Conservation (phyloP, 257 asterid genomes). For the Solanum ahanhuiri region DNA sequence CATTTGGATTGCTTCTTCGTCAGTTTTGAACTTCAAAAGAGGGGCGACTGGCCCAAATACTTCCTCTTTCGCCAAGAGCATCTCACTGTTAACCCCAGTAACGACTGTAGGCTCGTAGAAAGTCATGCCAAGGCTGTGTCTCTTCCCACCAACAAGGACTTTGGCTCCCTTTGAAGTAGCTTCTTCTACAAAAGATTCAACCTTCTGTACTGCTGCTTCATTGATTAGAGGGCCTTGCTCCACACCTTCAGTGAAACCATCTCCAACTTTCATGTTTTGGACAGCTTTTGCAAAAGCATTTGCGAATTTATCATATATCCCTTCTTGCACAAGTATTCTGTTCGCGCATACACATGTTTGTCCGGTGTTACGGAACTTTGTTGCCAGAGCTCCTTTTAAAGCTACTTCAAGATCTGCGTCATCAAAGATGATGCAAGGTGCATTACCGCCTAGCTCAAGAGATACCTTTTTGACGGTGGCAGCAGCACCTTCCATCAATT, state of each 20-base stretch:
- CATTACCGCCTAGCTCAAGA: slow-evolving; percentile 98
- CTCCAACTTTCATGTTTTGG: slow-evolving; percentile 77
- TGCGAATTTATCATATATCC: slow-evolving; percentile 75
- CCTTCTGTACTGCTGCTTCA: slow-evolving; percentile 85
- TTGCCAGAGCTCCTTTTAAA: slow-evolving; percentile 78
- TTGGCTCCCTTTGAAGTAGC: slow-evolving; percentile 97
- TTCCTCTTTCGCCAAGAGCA: slow-evolving; percentile 86
- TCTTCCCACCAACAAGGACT: slow-evolving; percentile 76
- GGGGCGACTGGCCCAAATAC: slow-evolving; percentile 99
- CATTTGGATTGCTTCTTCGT: slow-evolving; percentile 80
- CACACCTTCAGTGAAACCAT: slow-evolving; percentile 92
- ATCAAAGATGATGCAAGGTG: slow-evolving; percentile 93
- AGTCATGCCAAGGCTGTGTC: slow-evolving; percentile 81
- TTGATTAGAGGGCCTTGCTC: slow-evolving; percentile 95
- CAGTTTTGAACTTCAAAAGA: slow-evolving; percentile 78
- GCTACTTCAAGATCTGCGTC: slow-evolving; percentile 98
- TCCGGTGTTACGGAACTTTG: slow-evolving; percentile 95
- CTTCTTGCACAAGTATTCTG: slow-evolving; percentile 94
- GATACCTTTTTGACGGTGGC: slow-evolving; percentile 92
- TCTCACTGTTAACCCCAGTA: slow-evolving; percentile 66
- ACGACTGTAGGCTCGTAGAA: slow-evolving; percentile 93
- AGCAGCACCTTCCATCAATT: slow-evolving; percentile 93
- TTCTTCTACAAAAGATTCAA: slow-evolving; percentile 70
- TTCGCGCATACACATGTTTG: slow-evolving; percentile 99
- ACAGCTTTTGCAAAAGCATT: slow-evolving; percentile 67